phyloP scores from a whole-genome alignment of 352 stramenopile species.

The Pythium dissimile region DNA sequence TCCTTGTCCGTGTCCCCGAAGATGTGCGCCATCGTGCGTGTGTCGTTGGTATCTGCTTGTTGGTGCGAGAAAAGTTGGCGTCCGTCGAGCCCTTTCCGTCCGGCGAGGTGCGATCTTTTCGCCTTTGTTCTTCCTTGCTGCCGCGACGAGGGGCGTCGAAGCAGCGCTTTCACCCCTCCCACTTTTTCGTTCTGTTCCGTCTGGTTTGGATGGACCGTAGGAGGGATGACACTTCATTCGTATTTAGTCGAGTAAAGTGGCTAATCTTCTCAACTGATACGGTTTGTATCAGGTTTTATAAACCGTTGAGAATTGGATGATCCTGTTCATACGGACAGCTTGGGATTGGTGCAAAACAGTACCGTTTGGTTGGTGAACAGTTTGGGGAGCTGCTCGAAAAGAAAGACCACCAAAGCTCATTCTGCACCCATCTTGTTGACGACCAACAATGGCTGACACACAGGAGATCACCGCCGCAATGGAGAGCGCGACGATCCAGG shows the following conservation, averaged over 20 bases:
- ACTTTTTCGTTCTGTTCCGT: background rate
- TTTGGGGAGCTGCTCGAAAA: constrained; percentile 10
- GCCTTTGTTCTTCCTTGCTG: constrained; percentile 14
- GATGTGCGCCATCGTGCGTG: constrained; percentile 64
- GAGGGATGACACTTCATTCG: constrained; percentile 21
- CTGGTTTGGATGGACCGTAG: background rate
- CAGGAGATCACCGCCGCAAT: constrained; percentile 12
- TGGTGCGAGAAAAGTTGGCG: background rate
- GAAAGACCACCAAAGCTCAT: no score
- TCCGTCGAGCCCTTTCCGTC: background rate
- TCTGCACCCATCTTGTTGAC: background rate
- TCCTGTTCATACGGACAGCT: background rate
- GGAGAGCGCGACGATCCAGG: constrained; percentile 6
- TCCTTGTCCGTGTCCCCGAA: constrained; percentile 87
- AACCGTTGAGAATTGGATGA: constrained; percentile 10
- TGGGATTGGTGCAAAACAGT: constrained; percentile 19
- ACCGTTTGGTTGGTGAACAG: constrained; percentile 28
- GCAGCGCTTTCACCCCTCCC: constrained; percentile 17
- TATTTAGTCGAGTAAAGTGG: background rate
- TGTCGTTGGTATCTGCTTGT: constrained; percentile 12
- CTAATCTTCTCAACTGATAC: constrained; percentile 1
- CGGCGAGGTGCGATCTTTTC: constrained; percentile 20
- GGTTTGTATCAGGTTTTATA: background rate
- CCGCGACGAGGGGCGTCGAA: constrained; percentile 5
- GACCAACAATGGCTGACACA: constrained; percentile 11